A percentile compares a stretch with the other conserved stretches of the same genome.
phyloP scores from a whole-genome alignment of 169 alveolate species.

The Toxoplasma gondii region DNA sequence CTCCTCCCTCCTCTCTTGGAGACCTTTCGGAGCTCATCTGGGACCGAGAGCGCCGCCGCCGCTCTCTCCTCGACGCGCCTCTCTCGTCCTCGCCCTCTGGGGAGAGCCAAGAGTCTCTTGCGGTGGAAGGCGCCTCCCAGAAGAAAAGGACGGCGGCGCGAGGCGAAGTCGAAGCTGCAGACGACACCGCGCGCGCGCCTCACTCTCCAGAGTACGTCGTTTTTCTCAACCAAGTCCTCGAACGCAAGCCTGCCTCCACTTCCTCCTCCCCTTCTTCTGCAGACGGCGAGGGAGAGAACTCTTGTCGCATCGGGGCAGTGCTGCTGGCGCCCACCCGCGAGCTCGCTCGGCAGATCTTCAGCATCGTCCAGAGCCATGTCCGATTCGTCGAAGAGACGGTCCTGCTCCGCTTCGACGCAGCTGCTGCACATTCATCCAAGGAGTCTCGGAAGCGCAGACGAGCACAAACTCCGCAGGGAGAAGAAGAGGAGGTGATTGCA shows the following conservation, averaged over 20 bases:
- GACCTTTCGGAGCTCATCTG: neutral
- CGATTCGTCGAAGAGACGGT: neutral
- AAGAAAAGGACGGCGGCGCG: too few relatives aligned
- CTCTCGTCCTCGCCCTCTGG: too few relatives aligned
- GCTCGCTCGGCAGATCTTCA: constrained; percentile 87
- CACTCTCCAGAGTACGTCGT: neutral
- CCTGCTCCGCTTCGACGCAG: neutral
- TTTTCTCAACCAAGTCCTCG: neutral
- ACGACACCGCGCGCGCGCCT: too few relatives aligned
- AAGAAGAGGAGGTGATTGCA: neutral
- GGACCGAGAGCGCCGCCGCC: neutral
- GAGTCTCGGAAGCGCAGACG: neutral
- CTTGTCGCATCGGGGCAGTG: constrained; percentile 82
- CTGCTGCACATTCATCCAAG: neutral
- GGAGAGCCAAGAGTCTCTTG: too few relatives aligned
- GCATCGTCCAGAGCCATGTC: constrained; percentile 48
- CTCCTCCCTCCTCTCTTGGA: neutral
- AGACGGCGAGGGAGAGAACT: neutral
- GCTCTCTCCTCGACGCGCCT: neutral
- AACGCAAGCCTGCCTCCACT: neutral
- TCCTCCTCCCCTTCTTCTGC: neutral
- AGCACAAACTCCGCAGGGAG: neutral
- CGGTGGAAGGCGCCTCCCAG: too few relatives aligned
- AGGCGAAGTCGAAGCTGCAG: too few relatives aligned
- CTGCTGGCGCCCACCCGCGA: constrained; percentile 94